Base-by-base conservation (phyloP, 192 early-diverging fungal genomes). In the Anaeromyces robustus region DNA sequence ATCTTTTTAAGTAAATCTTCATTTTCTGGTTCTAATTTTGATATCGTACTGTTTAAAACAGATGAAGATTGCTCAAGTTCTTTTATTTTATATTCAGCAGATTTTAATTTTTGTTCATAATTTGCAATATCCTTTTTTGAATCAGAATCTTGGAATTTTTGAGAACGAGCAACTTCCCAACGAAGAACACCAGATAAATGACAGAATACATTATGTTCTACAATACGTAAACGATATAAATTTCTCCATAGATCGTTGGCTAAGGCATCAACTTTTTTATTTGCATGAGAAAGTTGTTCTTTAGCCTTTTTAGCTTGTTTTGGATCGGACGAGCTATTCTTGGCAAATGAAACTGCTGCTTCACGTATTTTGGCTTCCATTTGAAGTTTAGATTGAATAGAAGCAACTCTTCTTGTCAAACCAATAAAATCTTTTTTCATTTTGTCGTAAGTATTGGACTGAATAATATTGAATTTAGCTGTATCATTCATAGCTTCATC, bases 131-230 rank as follows among this genome's bases (percentile, higher is more conserved):
- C 30, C 28, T 59, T 80, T 12, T n/a, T 68, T n/a, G 52, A 68
- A 68, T 68, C 78, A n/a, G 32, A n/a, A n/a, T 41, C 26, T n/a
- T 41, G 39, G 32, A 32, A 41, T 79, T 79, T 41, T 79, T 41
- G 39, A n/a, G 32, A 32, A 39, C 78, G 34, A 12, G 77, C 39
- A 12, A 79, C 86, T n/a, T 81, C 41, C 81, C 81, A 86, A 39
- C 85, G 37, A 26, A 89, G 80, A 28, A 84, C 83, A 1, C 80
- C 84, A 16, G 83, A 80, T 17, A 88, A 79, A 79, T 89, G 88
- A 79, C 85, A 86, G 7, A 89, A 77, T 11, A 89, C 83, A 19
- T 78, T 78, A n/a, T 86, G 81, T 81, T 89, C 88, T 22, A 83
- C 82, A 12, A 88, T 84, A 80, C 86, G 80, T 26, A 88, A 77